These are phyloP conservation scores for Cladobotryum protrusum DNA, from an alignment of 2,329 filamentous ascomycete genomes.

Conservation along the genomic window DNA sequence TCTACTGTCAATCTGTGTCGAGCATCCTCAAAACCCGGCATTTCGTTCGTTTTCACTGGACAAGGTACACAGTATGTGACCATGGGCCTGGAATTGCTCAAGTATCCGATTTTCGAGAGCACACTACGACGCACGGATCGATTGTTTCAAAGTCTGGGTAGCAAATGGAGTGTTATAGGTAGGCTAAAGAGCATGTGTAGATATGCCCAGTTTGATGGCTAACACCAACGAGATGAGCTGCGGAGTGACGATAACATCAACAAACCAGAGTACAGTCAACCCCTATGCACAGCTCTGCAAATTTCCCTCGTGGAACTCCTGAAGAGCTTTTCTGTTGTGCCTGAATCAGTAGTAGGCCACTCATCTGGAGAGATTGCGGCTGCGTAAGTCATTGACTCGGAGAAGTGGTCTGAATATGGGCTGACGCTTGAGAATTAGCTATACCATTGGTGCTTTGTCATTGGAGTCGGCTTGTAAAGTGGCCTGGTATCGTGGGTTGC, in stretches of 20 bases:
- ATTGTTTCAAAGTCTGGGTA: not conserved
- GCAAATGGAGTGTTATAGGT: slow-evolving; percentile 4
- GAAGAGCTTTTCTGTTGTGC: slow-evolving; percentile 21
- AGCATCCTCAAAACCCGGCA: too few species aligned
- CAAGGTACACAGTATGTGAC: slow-evolving; percentile 25
- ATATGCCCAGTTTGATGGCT: too few species aligned
- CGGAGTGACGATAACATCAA: slow-evolving; percentile 3
- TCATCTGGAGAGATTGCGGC: slow-evolving; percentile 36
- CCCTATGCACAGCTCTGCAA: slow-evolving; percentile 31
- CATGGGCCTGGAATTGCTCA: slow-evolving; percentile 25
- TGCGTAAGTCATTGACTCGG: too few species aligned
- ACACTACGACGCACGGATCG: slow-evolving; percentile 15
- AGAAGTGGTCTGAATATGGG: too few species aligned
- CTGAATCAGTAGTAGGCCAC: slow-evolving; percentile 31
- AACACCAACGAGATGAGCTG: slow-evolving; percentile 8
- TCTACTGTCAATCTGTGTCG: too few species aligned
- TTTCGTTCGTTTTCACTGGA: slow-evolving; percentile 26
- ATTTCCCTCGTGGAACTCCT: slow-evolving; percentile 35
- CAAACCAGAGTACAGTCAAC: slow-evolving; percentile 21
- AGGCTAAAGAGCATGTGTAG: too few species aligned
- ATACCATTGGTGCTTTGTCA: slow-evolving; percentile 25
- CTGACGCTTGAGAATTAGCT: too few species aligned
- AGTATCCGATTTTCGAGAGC: slow-evolving; percentile 24
- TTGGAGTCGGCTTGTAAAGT: slow-evolving; percentile 25
- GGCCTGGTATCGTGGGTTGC: slow-evolving; percentile 32